These are phyloP conservation scores for Mycena metata DNA, from an alignment of 768 basidiomycete species.

Conservation along the genomic window DNA sequence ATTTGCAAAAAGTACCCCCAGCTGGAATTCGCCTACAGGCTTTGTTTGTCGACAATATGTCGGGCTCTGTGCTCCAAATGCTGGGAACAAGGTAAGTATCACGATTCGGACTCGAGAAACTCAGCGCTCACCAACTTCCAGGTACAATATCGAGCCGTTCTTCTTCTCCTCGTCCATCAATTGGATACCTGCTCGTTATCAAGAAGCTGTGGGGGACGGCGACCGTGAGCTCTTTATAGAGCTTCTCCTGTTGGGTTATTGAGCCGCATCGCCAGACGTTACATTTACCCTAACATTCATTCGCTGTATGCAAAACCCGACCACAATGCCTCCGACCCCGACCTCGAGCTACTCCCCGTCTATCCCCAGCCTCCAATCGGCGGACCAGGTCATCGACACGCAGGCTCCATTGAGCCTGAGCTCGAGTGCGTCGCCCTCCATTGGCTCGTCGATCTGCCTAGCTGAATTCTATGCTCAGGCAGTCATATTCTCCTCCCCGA, in stretches of 20 bases:
- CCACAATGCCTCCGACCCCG: slow-evolving; percentile 41
- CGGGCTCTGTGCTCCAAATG: slow-evolving; percentile 65
- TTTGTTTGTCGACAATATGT: slow-evolving; percentile 65
- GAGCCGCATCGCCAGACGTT: slow-evolving; percentile 58
- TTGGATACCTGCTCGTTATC: slow-evolving; percentile 72
- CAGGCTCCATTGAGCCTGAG: slow-evolving; percentile 61
- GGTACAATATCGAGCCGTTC: slow-evolving; percentile 72
- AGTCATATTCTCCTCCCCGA: slow-evolving; percentile 57
- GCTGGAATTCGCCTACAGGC: slow-evolving; percentile 58
- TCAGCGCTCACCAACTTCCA: slow-evolving; percentile 18
- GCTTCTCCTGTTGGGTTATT: neutral
- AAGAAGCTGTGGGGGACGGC: slow-evolving; percentile 56
- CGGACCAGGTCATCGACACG: slow-evolving; percentile 62
- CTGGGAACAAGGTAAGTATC: slow-evolving; percentile 7
- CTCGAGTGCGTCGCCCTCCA: slow-evolving; percentile 47
- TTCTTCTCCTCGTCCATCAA: slow-evolving; percentile 74
- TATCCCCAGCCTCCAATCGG: slow-evolving; percentile 22
- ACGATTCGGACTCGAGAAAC: neutral
- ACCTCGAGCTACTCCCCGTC: slow-evolving; percentile 34
- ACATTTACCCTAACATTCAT: slow-evolving; percentile 69
- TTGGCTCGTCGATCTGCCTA: neutral
- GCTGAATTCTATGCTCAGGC: slow-evolving; percentile 37
- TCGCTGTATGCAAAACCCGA: slow-evolving; percentile 52
- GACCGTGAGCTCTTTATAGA: slow-evolving; percentile 50
- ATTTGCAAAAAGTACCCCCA: slow-evolving; percentile 46